A percentile compares a stretch with the other conserved stretches of the same genome.
These are phyloP conservation scores for Brassica balearica DNA, from an alignment of 441 rosid genomes.

Conservation along the genomic window DNA sequence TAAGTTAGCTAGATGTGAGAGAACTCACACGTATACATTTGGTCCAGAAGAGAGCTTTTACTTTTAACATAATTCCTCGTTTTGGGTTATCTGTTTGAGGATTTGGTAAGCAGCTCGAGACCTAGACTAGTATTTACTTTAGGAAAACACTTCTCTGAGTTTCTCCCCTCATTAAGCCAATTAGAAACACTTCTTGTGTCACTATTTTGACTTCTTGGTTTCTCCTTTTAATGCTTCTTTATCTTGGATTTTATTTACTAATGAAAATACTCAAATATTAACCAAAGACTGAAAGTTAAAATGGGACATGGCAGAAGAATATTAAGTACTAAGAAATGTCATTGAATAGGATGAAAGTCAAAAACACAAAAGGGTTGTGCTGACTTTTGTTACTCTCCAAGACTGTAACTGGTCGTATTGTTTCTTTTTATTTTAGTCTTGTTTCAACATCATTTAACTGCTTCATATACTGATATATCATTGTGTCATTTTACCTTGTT, in stretches of 20 bases:
- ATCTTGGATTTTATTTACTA: slow-evolving; percentile 13
- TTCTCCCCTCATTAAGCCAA: slow-evolving; percentile 4
- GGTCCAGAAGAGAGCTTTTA: background rate
- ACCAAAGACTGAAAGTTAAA: background rate
- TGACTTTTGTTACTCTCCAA: slow-evolving; percentile 9
- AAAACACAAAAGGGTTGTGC: background rate
- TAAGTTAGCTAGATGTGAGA: background rate
- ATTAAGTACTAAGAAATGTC: slow-evolving; percentile 3
- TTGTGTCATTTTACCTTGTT: background rate
- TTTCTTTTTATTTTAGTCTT: background rate
- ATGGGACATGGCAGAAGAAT: slow-evolving; percentile 12
- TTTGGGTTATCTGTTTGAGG: slow-evolving; percentile 30
- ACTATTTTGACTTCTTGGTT: slow-evolving; percentile 30
- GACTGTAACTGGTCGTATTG: background rate
- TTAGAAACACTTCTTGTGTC: slow-evolving; percentile 23
- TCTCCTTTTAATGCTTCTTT: slow-evolving; percentile 10
- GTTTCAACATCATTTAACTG: background rate
- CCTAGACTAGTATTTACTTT: slow-evolving; percentile 12
- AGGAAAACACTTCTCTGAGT: slow-evolving; percentile 3
- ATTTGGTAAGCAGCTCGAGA: slow-evolving; percentile 37
- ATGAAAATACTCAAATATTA: slow-evolving; percentile 6
- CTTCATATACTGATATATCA: background rate
- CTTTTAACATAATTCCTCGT: slow-evolving; percentile 7
- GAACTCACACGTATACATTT: background rate
- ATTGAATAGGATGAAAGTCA: background rate